Percentiles rank a stretch among this genome's conserved stretches.
Conservation (phyloP, 2,329 filamentous ascomycete genomes). For the Cordyceps pruinosa region DNA sequence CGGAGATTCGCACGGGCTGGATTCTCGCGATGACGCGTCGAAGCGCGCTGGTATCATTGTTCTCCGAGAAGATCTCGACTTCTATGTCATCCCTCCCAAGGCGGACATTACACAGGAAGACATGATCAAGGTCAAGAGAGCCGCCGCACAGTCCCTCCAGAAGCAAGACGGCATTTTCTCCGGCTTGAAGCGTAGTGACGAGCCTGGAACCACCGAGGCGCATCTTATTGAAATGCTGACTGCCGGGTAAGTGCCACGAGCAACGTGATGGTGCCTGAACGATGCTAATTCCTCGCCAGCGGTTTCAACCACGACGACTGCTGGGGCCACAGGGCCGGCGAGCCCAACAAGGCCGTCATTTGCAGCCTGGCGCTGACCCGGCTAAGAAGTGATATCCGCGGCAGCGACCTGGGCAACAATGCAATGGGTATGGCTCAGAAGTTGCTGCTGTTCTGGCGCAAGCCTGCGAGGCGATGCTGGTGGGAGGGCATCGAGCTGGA, state of each 20-base stretch:
- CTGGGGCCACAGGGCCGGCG: conserved; percentile 95
- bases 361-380: conserved; percentile 92
- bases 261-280: conserved; percentile 6
- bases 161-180: conserved; percentile 94
- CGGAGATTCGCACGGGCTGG: conserved; percentile 57
- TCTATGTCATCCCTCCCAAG: conserved; percentile 88
- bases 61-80: conserved; percentile 89
- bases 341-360: conserved; percentile 97
- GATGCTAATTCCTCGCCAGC: conserved; percentile 39
- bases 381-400: conserved; percentile 84
- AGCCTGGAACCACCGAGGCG: conserved; percentile 92
- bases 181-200: conserved; percentile 87
- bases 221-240: conserved; percentile 99
- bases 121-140: conserved; percentile 95
- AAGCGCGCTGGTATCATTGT: conserved; percentile 97
- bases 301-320: conserved; percentile 93
- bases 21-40: conserved; percentile 71
- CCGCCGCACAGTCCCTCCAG: conserved; percentile 78
- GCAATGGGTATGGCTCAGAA: conserved; percentile 98
- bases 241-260: conserved; percentile 63
- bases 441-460: conserved; percentile 93
- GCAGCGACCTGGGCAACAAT: conserved; percentile 65
- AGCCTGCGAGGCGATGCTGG: conserved; percentile 94
- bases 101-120: conserved; percentile 77
- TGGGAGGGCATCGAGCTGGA: conserved; percentile 96